phyloP scores from a whole-genome alignment of 2,329 filamentous ascomycete species.

The Claviceps monticola region DNA sequence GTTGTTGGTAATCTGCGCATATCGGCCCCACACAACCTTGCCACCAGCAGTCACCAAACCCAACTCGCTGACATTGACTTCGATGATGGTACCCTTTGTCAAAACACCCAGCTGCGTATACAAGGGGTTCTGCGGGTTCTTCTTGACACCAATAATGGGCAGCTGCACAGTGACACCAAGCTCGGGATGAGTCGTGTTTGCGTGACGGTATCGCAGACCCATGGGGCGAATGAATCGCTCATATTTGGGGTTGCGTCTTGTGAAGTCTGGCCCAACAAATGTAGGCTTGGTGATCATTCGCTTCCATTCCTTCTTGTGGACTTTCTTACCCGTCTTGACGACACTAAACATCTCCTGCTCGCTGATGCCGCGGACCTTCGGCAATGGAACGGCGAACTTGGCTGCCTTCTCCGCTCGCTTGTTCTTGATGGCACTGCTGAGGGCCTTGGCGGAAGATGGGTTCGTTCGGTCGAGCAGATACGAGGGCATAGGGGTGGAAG shows the following conservation, averaged over 20 bases:
- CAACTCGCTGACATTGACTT: conserved; percentile 87
- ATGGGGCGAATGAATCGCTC: conserved; percentile 41
- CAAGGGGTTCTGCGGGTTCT: conserved; percentile 67
- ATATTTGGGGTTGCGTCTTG: conserved; percentile 70
- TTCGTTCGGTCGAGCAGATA: conserved; percentile 81
- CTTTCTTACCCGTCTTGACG: conserved; percentile 92
- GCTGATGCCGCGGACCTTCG: conserved; percentile 79
- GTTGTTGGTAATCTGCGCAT: conserved; percentile 41
- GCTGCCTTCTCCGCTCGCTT: conserved; percentile 90
- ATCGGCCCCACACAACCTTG: conserved; percentile 87
- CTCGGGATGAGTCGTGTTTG: conserved; percentile 55
- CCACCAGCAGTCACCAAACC: conserved; percentile 82
- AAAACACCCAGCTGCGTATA: conserved; percentile 89
- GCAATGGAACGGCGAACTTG: conserved; percentile 80
- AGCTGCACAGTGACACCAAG: conserved; percentile 79
- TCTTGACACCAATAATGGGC: conserved; percentile 55
- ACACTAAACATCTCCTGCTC: conserved; percentile 99
- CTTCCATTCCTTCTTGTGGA: conserved; percentile 70
- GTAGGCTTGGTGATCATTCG: conserved; percentile 46
- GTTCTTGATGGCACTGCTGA: conserved; percentile 84
- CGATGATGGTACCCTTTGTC: conserved; percentile 66
- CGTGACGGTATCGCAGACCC: conserved; percentile 37
- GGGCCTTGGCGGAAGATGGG: conserved; percentile 48
- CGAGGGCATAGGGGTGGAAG: conserved; percentile 69
- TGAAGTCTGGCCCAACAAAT: conserved; percentile 87